Base-by-base conservation (phyloP, 164 flowering plant species). In the Saururus chinensis region DNA sequence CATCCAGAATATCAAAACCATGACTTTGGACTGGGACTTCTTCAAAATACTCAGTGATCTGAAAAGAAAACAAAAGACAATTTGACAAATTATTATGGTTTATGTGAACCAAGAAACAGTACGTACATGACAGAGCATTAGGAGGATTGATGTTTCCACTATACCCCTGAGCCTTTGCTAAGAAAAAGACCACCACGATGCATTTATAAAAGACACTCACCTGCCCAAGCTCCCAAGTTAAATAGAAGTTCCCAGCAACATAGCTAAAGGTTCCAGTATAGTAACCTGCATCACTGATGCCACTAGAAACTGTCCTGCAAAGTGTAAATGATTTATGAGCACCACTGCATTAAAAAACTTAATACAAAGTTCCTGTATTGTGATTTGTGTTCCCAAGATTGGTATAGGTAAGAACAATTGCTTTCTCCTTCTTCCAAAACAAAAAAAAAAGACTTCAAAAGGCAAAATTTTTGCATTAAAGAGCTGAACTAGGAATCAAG, bases 171-270 rank as follows among this genome's bases (percentile, higher is more conserved):
- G 74, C 98, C 98, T 81, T 82, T 88, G 81, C 98, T 86, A 59
- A 93, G 96, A 79, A 74, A 89, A 67, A 93, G 92, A 48, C 98
- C 98, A 24, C 98, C 98, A 67, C 98, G 97, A 65, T 97, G 92
- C 48, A 16, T 6, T 19, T 19, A 57, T 12, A 26, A 19, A 56
- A 49, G 45, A 76, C 64, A 41, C 72, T 75, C 56, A 88, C 98
- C 96, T 93, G 98, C 66, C 97, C 98, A 61, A 97, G 98, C 73
- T 89, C 91, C 98, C 97, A 89, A 60, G 97, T 93, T 48, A 89
- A 73, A 60, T 80, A 93, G 73, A n/a, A n/a, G 81, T 93, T 89
- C 52, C 97, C 98, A 64, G 97, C 98, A 68, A 93, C 98, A 84
- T 93, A 89, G 51, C 67, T 82, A 66, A 89, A 88, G 8, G 98